Evolutionary conservation across 352 stramenopile genomes (phyloP), one percentile per base, ranked within the genome.

Genomic region (Saprolegnia diclina): DNA sequence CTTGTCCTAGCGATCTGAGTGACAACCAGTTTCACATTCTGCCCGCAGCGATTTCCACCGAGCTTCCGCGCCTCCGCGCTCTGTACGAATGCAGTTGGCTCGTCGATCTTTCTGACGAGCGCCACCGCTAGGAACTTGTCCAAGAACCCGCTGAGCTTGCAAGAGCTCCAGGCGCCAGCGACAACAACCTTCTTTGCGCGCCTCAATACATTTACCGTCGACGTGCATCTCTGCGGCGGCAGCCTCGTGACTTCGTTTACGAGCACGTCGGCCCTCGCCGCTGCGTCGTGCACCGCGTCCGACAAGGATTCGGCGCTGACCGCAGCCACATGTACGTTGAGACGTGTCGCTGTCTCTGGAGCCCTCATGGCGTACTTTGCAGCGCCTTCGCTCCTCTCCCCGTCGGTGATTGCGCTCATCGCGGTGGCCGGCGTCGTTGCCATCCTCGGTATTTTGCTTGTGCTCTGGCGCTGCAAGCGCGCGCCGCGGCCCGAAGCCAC

Each of bases 161-260:
- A 13, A 26, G n/a, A 13, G n/a, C 46, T 61, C 21, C 52, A 59
- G n/a, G 16, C 45, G 19, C 19, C 40, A 11, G 11, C 32, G 11
- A 18, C 19, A 14, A 0, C 11, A 3, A 38, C 45, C 19, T 69
- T 69, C 29, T n/a, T 61, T 16, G n/a, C 26, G 13, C 18, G 29
- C 38, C 63, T 69, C 21, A n/a, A n/a, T 16, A 54, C 46, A 4
- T 69, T 69, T 18, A 44, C 62, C 5, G 45, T 61, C n/a, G 63
- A 69, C 29, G 21, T 24, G 2, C 16, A 18, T 13, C 13, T 52
- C 1, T 67, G 59, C 45, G 14, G 32, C 21, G 11, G n/a, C 52
- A 59, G 35, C 52, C 13, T 42, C n/a, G 35, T 5, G 24, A 54
- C n/a, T 5, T 13, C 52, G 3, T 59, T 59, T 40, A 59, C 52